phyloP scores from a whole-genome alignment of 1,284 basidiomycete genomes.

The Sanguinoderma infundibulare region DNA sequence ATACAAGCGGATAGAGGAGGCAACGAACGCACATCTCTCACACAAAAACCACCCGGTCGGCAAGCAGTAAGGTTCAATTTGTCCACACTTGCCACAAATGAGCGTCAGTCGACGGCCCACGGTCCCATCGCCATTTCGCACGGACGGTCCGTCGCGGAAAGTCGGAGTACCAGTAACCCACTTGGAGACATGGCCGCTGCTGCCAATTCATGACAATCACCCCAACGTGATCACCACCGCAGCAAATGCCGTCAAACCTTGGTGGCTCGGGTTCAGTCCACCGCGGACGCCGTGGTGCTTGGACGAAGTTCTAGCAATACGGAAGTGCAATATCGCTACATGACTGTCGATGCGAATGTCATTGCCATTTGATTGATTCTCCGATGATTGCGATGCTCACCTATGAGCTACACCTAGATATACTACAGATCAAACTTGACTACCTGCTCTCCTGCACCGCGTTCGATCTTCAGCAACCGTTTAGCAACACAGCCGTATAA shows the following conservation, averaged over 20 bases:
- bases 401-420: not conserved
- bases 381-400: slow-evolving; percentile 2
- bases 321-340: not conserved
- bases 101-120: not conserved
- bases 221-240: slow-evolving; percentile 4
- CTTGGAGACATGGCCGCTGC: not conserved
- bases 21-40: not conserved
- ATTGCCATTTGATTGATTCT: not conserved
- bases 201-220: not conserved
- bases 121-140: not conserved
- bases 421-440: slow-evolving; percentile 65
- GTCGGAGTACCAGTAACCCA: too few species aligned
- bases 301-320: not conserved
- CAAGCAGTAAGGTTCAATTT: not conserved
- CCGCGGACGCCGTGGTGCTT: not conserved
- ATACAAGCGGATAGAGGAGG: slow-evolving; percentile 1
- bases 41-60: not conserved
- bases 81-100: not conserved
- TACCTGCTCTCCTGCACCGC: slow-evolving; percentile 71
- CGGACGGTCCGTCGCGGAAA: not conserved
- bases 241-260: not conserved
- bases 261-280: not conserved
- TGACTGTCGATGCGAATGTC: not conserved
- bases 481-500: slow-evolving; percentile 75
- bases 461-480: slow-evolving; percentile 73